Conservation (phyloP, 1,284 basidiomycete genomes). For the Coriolopsis trogii region DNA sequence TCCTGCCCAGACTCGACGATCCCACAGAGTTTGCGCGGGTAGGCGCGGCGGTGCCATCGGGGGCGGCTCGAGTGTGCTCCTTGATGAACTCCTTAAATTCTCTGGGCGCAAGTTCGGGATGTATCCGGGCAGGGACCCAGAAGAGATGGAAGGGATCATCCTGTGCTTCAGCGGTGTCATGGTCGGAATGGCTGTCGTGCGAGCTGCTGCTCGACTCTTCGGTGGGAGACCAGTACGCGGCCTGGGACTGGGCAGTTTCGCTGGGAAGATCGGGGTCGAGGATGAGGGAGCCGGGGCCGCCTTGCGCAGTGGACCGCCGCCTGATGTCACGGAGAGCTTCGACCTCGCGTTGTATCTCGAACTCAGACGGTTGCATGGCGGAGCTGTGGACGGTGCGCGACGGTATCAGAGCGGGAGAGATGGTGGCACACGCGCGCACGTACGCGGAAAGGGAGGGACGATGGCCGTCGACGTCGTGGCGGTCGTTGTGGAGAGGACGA, state of each 20-base stretch:
- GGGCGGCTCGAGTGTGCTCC: conserved; percentile 78
- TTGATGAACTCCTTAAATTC: conserved; percentile 96
- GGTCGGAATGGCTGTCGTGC: conserved; percentile 23
- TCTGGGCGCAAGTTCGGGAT: conserved; percentile 96
- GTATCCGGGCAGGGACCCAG: conserved; percentile 96
- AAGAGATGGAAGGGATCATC: conserved; percentile 88
- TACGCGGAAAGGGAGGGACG: conserved; percentile 4
- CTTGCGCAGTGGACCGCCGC: conserved; percentile 73
- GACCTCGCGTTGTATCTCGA: conserved; percentile 86
- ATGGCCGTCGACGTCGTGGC: conserved; percentile 17
- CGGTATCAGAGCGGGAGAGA: conserved; percentile 1
- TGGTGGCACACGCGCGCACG: conserved; percentile 10
- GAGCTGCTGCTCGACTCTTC: conserved; percentile 47
- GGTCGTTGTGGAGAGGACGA: conserved; percentile 15
- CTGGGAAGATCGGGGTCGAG: conserved; percentile 88
- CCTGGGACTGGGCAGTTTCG: conserved; percentile 55
- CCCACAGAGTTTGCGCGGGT: conserved; percentile 40
- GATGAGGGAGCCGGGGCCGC: conserved; percentile 76
- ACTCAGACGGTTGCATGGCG: conserved; percentile 73
- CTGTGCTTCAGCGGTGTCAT: conserved; percentile 19
- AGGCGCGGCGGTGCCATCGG: conserved; percentile 44
- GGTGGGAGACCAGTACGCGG: conserved; percentile 51
- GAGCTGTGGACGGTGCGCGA: not conserved
- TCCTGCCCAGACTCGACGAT: conserved; percentile 66
- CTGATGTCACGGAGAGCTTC: conserved; percentile 83